These are phyloP conservation scores for Passiflora organensis DNA, from an alignment of 345 rosid species.

Conservation along the genomic window DNA sequence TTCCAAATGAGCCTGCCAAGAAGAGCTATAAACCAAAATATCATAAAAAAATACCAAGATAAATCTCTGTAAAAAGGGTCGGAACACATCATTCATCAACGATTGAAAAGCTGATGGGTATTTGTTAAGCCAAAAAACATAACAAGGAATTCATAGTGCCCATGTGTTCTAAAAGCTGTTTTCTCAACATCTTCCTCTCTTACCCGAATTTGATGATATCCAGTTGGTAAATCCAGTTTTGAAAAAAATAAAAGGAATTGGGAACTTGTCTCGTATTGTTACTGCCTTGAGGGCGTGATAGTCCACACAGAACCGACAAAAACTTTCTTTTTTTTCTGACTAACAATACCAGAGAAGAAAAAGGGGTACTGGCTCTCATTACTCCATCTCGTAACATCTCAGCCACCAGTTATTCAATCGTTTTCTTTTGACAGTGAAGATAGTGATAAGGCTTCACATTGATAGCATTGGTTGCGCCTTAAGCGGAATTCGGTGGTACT, in stretches of 20 bases:
- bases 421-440: background rate
- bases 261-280: background rate
- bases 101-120: background rate
- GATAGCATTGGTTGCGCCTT: background rate
- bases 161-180: background rate
- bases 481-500: slow-evolving; percentile 1
- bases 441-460: background rate
- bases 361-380: background rate
- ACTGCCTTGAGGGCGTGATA: background rate
- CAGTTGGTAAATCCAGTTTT: background rate
- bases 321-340: background rate
- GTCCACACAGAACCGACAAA: background rate
- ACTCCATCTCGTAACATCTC: background rate
- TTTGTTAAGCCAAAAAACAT: slow-evolving; percentile 6
- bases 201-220: background rate
- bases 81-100: background rate
- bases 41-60: background rate
- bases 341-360: background rate
- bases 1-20: background rate
- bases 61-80: background rate
- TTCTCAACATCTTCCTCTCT: background rate
- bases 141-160: slow-evolving; percentile 5
- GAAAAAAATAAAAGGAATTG: background rate
- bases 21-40: background rate
- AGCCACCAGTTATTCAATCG: background rate